Base-by-base conservation (phyloP, 108 stramenopile genomes). In the Conticribra weissflogii region DNA sequence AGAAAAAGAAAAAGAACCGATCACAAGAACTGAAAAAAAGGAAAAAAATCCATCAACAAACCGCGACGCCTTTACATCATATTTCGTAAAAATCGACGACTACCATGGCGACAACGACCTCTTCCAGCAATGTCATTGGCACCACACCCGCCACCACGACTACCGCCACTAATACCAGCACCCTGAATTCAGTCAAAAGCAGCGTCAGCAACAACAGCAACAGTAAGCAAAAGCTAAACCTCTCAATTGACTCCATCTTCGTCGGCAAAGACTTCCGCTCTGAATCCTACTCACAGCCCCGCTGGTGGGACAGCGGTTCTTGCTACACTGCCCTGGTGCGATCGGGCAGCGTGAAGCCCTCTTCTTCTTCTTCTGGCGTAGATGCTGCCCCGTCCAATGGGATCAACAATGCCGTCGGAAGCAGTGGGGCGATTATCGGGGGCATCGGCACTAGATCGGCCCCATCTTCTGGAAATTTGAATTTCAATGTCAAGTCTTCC, bases 221-320 rank as follows among this genome's bases (percentile, higher is more conserved):
- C 19, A 14, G 36, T 12, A 41, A 41, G n/a, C 62, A 47, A 4
- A 15, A 5, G 9, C 49, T 65, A 27, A 52, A 47, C 23, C 74
- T 76, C 9, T 29, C 34, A 27, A 56, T 77, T 14, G 76, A 77
- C 15, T 77, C 76, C 54, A 77, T 77, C 56, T 77, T 77, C n/a
- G 76, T 77, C 19, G 68, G 76, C 55, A 77, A 69, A 29, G 67
- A 77, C 14, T 77, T 77, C 30, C 68, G 76, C 17, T 55, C 76
- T 2, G 76, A 77, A 52, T 59, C 56, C 25, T 77, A 59, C 56
- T 69, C 68, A 1, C 76, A 77, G 27, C 76, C 76, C 3, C 76
- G 76, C 7, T 77, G 76, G 76, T 77, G 76, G 76, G 68, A 68
- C 25, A 69, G 68, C 29, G 76, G 76, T 41, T 69, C 68, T 0